A percentile compares a stretch with the other conserved stretches of the same genome.
phyloP scores from a whole-genome alignment of 2,329 filamentous ascomycete species.

The Madurella fahalii region DNA sequence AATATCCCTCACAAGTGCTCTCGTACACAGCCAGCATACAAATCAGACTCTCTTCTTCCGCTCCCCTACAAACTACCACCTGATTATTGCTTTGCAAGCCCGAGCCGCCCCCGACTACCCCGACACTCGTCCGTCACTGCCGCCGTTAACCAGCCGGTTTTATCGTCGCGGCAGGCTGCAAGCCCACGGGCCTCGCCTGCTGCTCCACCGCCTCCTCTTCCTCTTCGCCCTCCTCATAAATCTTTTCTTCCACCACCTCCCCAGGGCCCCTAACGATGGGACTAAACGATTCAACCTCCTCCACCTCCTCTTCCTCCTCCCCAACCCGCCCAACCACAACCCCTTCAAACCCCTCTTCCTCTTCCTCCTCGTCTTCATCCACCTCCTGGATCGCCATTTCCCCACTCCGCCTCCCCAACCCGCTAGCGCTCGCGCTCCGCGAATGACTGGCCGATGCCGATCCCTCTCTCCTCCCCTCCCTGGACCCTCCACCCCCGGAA shows the following conservation, averaged over 20 bases:
- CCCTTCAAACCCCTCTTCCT: conserved; percentile 2
- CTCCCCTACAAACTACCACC: not conserved
- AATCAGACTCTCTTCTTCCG: not conserved
- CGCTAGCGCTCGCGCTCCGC: conserved; percentile 59
- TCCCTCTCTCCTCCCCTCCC: conserved; percentile 30
- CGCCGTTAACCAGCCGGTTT: conserved; percentile 1
- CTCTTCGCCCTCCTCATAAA: conserved; percentile 26
- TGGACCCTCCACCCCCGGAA: conserved; percentile 33
- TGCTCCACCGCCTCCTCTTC: not conserved
- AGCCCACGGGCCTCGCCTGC: not conserved
- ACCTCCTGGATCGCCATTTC: conserved; percentile 71
- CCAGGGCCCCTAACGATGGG: conserved; percentile 26
- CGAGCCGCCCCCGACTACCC: not conserved
- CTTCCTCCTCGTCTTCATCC: conserved; percentile 25
- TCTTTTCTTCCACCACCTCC: conserved; percentile 26
- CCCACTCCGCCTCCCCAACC: conserved; percentile 62
- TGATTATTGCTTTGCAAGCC: too few relatives aligned
- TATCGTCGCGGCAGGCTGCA: conserved; percentile 14
- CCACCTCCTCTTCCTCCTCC: conserved; percentile 21
- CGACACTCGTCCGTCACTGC: not conserved
- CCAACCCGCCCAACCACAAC: not conserved
- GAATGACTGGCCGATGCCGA: conserved; percentile 38
- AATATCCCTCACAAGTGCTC: too few relatives aligned
- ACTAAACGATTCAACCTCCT: conserved; percentile 26
- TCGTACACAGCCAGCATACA: not conserved